These are phyloP conservation scores for Litsea cubeba DNA, from an alignment of 164 flowering plant genomes.

Conservation along the genomic window DNA sequence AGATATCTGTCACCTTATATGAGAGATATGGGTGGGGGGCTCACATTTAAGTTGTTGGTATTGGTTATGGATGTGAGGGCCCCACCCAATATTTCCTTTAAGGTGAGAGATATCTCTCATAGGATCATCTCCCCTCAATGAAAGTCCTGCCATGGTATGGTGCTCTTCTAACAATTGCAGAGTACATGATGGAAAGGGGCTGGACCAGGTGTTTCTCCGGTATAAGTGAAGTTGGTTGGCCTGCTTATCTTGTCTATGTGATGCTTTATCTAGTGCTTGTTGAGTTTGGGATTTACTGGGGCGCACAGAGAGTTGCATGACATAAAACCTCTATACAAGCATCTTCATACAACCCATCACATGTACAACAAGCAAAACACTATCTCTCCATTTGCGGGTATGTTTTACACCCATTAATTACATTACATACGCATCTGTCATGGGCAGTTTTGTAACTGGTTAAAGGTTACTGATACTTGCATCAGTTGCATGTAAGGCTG, in stretches of 20 bases:
- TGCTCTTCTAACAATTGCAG: constrained; percentile 72
- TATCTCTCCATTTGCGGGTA: constrained; percentile 97
- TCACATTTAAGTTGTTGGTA: no score
- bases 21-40: no score
- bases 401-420: background rate
- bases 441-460: no score
- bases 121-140: no score
- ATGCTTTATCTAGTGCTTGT: constrained; percentile 55
- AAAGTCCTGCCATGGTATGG: constrained; percentile 93
- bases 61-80: no score
- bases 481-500: no score
- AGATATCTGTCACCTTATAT: no score
- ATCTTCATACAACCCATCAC: constrained; percentile 96
- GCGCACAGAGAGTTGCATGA: constrained; percentile 93
- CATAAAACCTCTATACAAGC: constrained; percentile 87
- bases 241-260: constrained; percentile 42
- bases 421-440: no score
- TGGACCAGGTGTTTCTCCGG: constrained; percentile 78
- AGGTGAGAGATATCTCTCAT: no score
- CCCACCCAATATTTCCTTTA: no score
- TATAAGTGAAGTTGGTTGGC: constrained; percentile 67
- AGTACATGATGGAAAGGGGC: constrained; percentile 81
- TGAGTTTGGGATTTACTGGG: constrained; percentile 97
- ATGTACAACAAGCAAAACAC: constrained; percentile 94
- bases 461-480: no score